phyloP scores from a whole-genome alignment of 164 flowering plant genomes.

The Cinnamomum chago region DNA sequence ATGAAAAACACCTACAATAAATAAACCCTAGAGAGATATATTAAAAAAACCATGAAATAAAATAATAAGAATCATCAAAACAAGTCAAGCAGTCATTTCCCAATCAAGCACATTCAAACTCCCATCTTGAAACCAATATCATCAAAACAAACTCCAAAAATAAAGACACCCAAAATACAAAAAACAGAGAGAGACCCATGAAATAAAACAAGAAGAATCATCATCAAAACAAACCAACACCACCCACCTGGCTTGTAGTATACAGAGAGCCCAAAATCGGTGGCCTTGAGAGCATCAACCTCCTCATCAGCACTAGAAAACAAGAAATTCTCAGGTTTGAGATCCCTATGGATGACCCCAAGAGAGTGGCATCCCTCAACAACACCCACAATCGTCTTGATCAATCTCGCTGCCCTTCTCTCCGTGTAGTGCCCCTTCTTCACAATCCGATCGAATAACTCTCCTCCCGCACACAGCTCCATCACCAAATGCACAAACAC shows the following conservation, averaged over 20 bases:
- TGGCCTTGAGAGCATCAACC: slow-evolving; percentile 69
- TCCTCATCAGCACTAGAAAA: slow-evolving; percentile 54
- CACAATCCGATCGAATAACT: slow-evolving; percentile 83
- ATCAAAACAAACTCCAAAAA: too few relatives aligned
- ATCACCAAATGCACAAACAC: slow-evolving; percentile 83
- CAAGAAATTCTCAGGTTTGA: slow-evolving; percentile 96
- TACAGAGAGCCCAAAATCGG: slow-evolving; percentile 84
- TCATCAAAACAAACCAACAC: too few relatives aligned
- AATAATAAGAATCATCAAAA: too few relatives aligned
- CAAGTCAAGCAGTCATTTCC: too few relatives aligned
- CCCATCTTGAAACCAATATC: too few relatives aligned
- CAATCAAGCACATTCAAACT: too few relatives aligned
- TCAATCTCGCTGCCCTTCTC: slow-evolving; percentile 62
- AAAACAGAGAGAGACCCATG: too few relatives aligned
- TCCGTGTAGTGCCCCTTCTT: slow-evolving; percentile 84
- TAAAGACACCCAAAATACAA: background rate
- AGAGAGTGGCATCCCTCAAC: slow-evolving; percentile 91
- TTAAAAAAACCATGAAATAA: too few relatives aligned
- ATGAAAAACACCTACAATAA: too few relatives aligned
- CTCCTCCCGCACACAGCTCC: slow-evolving; percentile 92
- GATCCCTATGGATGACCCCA: slow-evolving; percentile 92
- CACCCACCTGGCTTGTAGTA: slow-evolving; percentile 85
- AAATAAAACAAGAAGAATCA: too few relatives aligned
- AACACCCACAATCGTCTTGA: slow-evolving; percentile 75
- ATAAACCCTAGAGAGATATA: too few relatives aligned